These are phyloP conservation scores for Botrytis deweyae DNA, from an alignment of 2,329 filamentous ascomycete species.

Conservation along the genomic window DNA sequence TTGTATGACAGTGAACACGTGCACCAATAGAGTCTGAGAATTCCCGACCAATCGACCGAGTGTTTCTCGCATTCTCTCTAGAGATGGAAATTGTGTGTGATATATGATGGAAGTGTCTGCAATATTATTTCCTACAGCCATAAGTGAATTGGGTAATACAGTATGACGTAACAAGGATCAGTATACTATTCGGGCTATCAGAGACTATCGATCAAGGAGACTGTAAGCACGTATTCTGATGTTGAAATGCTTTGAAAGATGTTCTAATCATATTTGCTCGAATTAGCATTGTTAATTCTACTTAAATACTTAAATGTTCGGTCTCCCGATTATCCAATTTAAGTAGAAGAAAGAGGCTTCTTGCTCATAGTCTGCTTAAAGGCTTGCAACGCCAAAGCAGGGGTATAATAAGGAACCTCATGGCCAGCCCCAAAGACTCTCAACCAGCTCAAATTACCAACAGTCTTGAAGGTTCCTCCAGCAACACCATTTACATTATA, in stretches of 20 bases:
- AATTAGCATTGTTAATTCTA: background rate
- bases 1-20: background rate
- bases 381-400: constrained; percentile 46
- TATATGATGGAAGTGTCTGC: background rate
- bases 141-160: background rate
- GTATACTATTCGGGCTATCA: background rate
- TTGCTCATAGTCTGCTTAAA: constrained; percentile 48
- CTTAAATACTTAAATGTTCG: background rate
- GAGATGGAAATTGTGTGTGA: background rate
- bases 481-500: constrained; percentile 51
- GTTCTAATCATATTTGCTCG: background rate
- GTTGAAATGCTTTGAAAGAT: background rate
- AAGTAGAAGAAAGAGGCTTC: constrained; percentile 41
- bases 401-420: constrained; percentile 41
- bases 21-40: background rate
- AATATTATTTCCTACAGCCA: background rate
- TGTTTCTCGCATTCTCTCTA: background rate
- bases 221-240: background rate
- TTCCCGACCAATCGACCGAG: background rate
- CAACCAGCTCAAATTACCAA: constrained; percentile 51
- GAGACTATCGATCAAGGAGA: background rate
- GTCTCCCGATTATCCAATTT: background rate
- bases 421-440: constrained; percentile 49
- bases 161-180: background rate
- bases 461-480: constrained; percentile 51